Base-by-base conservation (phyloP, 2,329 filamentous ascomycete genomes). In the Venturia asperata region DNA sequence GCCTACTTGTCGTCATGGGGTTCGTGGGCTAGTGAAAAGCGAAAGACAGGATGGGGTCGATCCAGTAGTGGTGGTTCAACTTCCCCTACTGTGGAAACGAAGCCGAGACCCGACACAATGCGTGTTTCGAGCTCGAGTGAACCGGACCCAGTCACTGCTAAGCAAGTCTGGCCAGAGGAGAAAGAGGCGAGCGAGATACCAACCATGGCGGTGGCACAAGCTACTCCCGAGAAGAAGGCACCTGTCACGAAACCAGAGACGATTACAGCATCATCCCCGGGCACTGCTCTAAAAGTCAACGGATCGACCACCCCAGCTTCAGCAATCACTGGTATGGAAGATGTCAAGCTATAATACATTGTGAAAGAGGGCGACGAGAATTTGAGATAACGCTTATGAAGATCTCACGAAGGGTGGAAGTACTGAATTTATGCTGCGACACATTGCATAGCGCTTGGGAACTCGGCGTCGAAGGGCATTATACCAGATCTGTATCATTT, bases 1-100 rank as follows among this genome's bases (percentile, higher is more conserved):
- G 82, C 85, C 0, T 88, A 87, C 70, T 74, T 88, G 62, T 85
- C 81, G 65, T 85, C 83, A 0, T 87, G 85, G 85, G 81, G 85
- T 5, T 75, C 79, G 1, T 87, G 85, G 85, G 85, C 85, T 5
- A 87, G 87, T 62, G 89, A 94, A 77, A 93, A 92, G 78, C 82
- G 87, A 68, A 89, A 87, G 71, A 78, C 80, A 72, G 81, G 72
- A 9, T 75, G 72, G 73, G 61, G 64, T 13, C 30, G 64, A n/a
- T 55, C 24, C 63, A 65, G 64, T 45, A 65, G 64, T 45, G 47
- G 47, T 19, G 42, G 39, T 10, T 47, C 47, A 2, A 47, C 5
- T 37, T 58, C 52, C 3, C 52, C 52, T 2, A 37, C 30, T 27
- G 39, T 43, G 27, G 39, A 43, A 24, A 27, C 43, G 27, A 43